These are phyloP conservation scores for Auriculariales sp. DNA, from an alignment of 768 basidiomycete genomes.

Conservation along the genomic window DNA sequence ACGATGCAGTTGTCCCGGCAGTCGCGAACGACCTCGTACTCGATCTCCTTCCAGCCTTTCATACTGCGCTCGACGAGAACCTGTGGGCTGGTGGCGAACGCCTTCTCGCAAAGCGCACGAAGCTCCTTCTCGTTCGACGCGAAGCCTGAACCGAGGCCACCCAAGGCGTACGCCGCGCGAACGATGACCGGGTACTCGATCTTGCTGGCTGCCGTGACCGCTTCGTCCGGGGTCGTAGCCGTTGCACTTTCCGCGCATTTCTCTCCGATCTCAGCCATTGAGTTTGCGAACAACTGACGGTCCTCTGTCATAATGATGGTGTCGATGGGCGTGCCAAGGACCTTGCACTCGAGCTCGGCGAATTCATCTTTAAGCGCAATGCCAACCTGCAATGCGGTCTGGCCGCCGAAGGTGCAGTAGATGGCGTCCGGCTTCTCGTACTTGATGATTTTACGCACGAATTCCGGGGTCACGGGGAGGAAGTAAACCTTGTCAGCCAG, in stretches of 20 bases:
- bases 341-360: slow-evolving; percentile 72
- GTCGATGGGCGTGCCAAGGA: slow-evolving; percentile 91
- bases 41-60: slow-evolving; percentile 99
- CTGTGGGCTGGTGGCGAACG: slow-evolving; percentile 95
- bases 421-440: slow-evolving; percentile 99
- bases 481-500: slow-evolving; percentile 99
- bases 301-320: slow-evolving; percentile 98
- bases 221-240: slow-evolving; percentile 78
- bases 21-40: slow-evolving; percentile 97
- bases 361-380: slow-evolving; percentile 98
- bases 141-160: slow-evolving; percentile 90
- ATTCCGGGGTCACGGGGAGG: slow-evolving; percentile 94
- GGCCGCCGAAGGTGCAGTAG: slow-evolving; percentile 96
- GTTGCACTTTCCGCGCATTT: slow-evolving; percentile 84
- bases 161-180: slow-evolving; percentile 91
- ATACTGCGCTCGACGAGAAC: slow-evolving; percentile 98
- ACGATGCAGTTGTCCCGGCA: slow-evolving; percentile 98
- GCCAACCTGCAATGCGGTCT: slow-evolving; percentile 92
- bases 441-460: slow-evolving; percentile 94
- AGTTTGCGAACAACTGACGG: slow-evolving; percentile 80
- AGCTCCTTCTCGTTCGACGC: slow-evolving; percentile 90
- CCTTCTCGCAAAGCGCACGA: slow-evolving; percentile 76
- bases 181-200: slow-evolving; percentile 96
- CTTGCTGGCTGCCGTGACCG: slow-evolving; percentile 58
- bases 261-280: slow-evolving; percentile 93